Percentiles rank a stretch among this genome's conserved stretches.
Conservation (phyloP, 2,329 filamentous ascomycete genomes). For the Lecanicillium sp. region DNA sequence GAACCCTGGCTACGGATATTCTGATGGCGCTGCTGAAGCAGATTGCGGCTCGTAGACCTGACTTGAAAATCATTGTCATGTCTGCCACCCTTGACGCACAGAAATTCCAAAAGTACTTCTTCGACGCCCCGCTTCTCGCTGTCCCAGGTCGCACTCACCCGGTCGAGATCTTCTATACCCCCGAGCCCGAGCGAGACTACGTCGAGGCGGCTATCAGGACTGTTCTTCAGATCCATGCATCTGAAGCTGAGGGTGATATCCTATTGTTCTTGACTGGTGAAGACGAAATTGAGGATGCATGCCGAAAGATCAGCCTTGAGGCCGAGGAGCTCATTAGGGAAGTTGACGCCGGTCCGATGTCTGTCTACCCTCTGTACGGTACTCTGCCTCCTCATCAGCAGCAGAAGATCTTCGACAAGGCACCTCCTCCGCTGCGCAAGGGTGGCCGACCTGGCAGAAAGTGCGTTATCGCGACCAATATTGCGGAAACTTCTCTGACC, state of each 20-base stretch:
- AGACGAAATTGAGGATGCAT: conserved; percentile 96
- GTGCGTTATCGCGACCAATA: conserved; percentile 91
- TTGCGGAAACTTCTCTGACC: conserved; percentile 93
- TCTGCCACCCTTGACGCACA: conserved; percentile 95
- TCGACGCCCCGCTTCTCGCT: conserved; percentile 83
- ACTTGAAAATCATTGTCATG: conserved; percentile 98
- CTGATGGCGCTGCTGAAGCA: conserved; percentile 95
- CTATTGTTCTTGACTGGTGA: conserved; percentile 94
- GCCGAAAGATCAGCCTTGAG: conserved; percentile 83
- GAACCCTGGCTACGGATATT: conserved; percentile 94
- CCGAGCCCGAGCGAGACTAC: conserved; percentile 92
- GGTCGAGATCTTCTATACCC: conserved; percentile 97
- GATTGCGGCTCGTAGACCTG: conserved; percentile 69
- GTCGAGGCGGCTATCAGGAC: conserved; percentile 92
- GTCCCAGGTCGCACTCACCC: conserved; percentile 93
- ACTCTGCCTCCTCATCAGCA: conserved; percentile 88
- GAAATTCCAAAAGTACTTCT: conserved; percentile 97
- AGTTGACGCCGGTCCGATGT: conserved; percentile 82
- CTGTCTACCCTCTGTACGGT: conserved; percentile 90
- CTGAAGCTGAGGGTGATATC: conserved; percentile 86
- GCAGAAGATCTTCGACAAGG: conserved; percentile 88
- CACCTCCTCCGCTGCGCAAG: conserved; percentile 62
- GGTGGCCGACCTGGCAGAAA: conserved; percentile 88
- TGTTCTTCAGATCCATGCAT: conserved; percentile 92
- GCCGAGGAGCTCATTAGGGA: conserved; percentile 87